phyloP scores from a whole-genome alignment of 2,329 filamentous ascomycete genomes.

The Ceratocystis albifundus region DNA sequence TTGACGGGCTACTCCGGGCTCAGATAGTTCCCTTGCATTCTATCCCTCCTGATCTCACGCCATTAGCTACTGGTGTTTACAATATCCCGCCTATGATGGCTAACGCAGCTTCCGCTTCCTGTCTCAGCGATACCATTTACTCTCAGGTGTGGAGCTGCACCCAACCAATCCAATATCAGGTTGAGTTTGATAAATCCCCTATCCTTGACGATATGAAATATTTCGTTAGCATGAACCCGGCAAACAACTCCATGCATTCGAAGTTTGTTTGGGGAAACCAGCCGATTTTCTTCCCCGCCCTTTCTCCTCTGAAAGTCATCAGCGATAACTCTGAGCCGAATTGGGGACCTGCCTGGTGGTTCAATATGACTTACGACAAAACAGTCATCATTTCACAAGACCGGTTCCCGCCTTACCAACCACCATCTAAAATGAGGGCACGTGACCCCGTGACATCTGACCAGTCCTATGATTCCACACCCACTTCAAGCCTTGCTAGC shows the following conservation, averaged over 20 bases:
- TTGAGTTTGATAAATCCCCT: slow-evolving; percentile 33
- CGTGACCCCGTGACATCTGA: neutral
- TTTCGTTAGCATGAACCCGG: slow-evolving; percentile 31
- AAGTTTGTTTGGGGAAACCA: slow-evolving; percentile 45
- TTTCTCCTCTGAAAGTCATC: slow-evolving; percentile 37
- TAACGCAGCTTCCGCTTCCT: slow-evolving; percentile 41
- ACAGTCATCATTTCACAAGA: slow-evolving; percentile 42
- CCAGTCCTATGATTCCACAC: neutral
- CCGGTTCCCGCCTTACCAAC: slow-evolving; percentile 28
- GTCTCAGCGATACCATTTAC: slow-evolving; percentile 45
- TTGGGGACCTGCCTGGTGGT: slow-evolving; percentile 46
- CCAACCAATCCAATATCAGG: slow-evolving; percentile 37
- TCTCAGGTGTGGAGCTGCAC: slow-evolving; percentile 54
- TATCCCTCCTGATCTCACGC: slow-evolving; percentile 38
- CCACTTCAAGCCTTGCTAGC: slow-evolving; percentile 17
- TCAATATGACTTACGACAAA: slow-evolving; percentile 43
- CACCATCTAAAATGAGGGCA: slow-evolving; percentile 25
- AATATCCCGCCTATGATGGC: slow-evolving; percentile 44
- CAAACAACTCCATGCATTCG: slow-evolving; percentile 31
- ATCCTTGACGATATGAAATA: slow-evolving; percentile 31
- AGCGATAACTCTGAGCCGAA: slow-evolving; percentile 39
- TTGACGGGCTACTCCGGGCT: neutral
- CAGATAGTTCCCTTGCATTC: slow-evolving; percentile 21
- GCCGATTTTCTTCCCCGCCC: slow-evolving; percentile 35
- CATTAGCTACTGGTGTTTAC: slow-evolving; percentile 45